A percentile compares a stretch with the other conserved stretches of the same genome.
These are phyloP conservation scores for Coemansia sp. DNA, from an alignment of 192 early-diverging fungal species.

Conservation along the genomic window DNA sequence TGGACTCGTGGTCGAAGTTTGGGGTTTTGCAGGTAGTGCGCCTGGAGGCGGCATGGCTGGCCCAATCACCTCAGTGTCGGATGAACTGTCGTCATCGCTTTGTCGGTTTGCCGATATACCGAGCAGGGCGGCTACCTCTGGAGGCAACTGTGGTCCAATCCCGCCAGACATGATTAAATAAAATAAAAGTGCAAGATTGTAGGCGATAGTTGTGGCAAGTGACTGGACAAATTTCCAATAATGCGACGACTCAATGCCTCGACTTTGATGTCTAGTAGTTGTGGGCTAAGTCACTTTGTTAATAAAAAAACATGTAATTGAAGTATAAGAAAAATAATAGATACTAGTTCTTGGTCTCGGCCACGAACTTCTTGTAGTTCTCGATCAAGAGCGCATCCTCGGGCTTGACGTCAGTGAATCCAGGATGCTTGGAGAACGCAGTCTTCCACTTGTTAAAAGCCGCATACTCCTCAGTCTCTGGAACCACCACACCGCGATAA, in stretches of 20 bases:
- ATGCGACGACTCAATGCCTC: not conserved
- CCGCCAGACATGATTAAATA: not conserved
- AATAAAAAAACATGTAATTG: not conserved
- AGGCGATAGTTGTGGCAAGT: no score
- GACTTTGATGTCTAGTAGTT: not conserved
- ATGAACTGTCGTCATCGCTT: not conserved
- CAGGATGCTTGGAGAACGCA: conserved; percentile 27
- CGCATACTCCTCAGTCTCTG: conserved; percentile 39
- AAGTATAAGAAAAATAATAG: not conserved
- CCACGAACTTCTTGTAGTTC: conserved; percentile 28
- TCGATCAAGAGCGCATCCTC: conserved; percentile 17
- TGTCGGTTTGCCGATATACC: conserved; percentile 18
- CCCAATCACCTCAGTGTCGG: not conserved
- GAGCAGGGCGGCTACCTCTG: conserved; percentile 45
- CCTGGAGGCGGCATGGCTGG: no score
- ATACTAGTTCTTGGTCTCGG: not conserved
- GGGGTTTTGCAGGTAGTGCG: no score
- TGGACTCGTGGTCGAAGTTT: no score
- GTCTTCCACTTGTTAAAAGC: conserved; percentile 33
- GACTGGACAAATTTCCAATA: not conserved
- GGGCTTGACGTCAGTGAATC: conserved; percentile 23
- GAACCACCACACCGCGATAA: conserved; percentile 30
- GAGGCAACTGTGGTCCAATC: conserved; percentile 37
- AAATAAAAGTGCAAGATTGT: not conserved
- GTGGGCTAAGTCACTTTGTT: not conserved